Conservation (phyloP, 768 basidiomycete species). For the Rubroboletus satanas region DNA sequence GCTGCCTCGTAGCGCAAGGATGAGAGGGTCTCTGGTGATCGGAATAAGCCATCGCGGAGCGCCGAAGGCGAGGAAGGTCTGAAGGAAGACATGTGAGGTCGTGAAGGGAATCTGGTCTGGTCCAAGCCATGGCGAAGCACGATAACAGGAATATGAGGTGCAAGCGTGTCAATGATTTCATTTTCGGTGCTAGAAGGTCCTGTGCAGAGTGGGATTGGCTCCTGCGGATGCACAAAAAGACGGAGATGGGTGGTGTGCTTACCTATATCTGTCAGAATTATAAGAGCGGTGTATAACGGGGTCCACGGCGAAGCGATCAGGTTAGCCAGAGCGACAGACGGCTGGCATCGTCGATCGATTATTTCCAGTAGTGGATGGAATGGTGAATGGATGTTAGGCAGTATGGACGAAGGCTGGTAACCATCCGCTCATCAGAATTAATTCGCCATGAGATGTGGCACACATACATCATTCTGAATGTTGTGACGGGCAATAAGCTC, state of each 20-base stretch:
- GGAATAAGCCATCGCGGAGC: slow-evolving; percentile 59
- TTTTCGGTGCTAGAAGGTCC: slow-evolving; percentile 37
- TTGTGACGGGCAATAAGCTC: slow-evolving; percentile 53
- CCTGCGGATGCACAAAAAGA: neutral
- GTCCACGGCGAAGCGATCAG: slow-evolving; percentile 56
- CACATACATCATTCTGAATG: slow-evolving; percentile 44
- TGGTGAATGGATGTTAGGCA: slow-evolving; percentile 50
- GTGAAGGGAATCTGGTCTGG: slow-evolving; percentile 28
- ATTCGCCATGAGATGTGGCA: neutral
- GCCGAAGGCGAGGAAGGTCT: slow-evolving; percentile 47
- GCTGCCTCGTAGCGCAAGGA: slow-evolving; percentile 59
- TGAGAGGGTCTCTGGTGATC: slow-evolving; percentile 56
- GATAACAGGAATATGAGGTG: slow-evolving; percentile 55
- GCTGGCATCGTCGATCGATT: slow-evolving; percentile 49
- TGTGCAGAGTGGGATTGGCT: slow-evolving; percentile 7
- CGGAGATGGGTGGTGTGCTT: slow-evolving; percentile 13
- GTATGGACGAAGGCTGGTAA: slow-evolving; percentile 32
- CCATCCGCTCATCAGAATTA: slow-evolving; percentile 6
- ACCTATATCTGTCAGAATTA: slow-evolving; percentile 52
- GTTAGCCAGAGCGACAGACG: slow-evolving; percentile 47
- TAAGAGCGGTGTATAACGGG: slow-evolving; percentile 57
- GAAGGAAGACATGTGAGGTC: slow-evolving; percentile 50
- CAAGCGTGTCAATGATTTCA: slow-evolving; percentile 46
- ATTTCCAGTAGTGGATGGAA: slow-evolving; percentile 53
- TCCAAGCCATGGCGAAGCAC: slow-evolving; percentile 43